Evolutionary conservation across 495 filamentous ascomycete species (phyloP).

Genomic region (Xylaria curta): DNA sequence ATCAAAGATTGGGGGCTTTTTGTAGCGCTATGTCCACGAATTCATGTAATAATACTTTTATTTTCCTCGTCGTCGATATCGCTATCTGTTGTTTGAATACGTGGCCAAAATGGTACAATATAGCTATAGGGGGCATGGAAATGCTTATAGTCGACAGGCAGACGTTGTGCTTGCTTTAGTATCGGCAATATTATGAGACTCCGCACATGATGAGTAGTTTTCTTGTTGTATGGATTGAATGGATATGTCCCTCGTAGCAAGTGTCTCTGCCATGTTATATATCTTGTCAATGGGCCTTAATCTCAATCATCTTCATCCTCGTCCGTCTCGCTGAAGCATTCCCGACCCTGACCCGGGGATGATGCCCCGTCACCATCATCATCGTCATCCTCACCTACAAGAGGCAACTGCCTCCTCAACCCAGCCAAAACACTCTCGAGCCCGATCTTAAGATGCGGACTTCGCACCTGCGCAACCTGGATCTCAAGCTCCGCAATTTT

Average conservation of each 20-base stretch:
- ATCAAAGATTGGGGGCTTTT: slow-evolving; percentile 38
- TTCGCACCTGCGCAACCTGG: slow-evolving; percentile 36
- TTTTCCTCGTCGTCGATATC: background rate
- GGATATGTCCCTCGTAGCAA: background rate
- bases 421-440: slow-evolving; percentile 38
- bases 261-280: background rate
- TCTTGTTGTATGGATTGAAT: background rate
- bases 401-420: slow-evolving; percentile 39
- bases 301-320: background rate
- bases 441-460: slow-evolving; percentile 37
- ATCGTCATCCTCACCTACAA: slow-evolving; percentile 10
- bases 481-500: slow-evolving; percentile 40
- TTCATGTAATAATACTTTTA: slow-evolving; percentile 42
- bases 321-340: no score
- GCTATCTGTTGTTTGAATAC: background rate
- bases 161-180: background rate
- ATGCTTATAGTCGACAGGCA: background rate
- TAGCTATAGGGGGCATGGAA: background rate
- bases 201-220: background rate
- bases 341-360: no score
- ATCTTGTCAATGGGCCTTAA: no score
- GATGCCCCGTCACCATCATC: background rate
- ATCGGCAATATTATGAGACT: background rate
- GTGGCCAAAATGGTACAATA: slow-evolving; percentile 17
- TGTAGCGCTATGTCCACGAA: slow-evolving; percentile 42